These are phyloP conservation scores for Petunia hybrid DNA, from an alignment of 305 asterid species.

Conservation along the genomic window DNA sequence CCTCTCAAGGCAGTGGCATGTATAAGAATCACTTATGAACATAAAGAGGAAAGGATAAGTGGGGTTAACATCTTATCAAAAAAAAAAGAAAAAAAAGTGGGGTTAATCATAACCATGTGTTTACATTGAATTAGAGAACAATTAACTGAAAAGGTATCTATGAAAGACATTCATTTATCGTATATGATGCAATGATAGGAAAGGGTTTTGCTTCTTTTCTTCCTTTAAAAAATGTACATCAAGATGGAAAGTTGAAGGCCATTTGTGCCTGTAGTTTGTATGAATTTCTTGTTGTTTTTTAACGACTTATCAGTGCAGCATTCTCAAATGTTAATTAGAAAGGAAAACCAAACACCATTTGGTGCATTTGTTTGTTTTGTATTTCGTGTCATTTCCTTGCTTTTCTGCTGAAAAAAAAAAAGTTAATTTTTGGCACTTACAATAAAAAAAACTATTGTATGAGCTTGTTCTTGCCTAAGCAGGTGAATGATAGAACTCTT, in stretches of 20 bases:
- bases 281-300: slow-evolving; percentile 64
- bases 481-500: neutral
- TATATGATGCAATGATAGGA: slow-evolving; percentile 22
- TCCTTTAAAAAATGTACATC: neutral
- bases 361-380: too few relatives aligned
- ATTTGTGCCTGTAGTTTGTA: slow-evolving; percentile 32
- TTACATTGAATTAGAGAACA: slow-evolving; percentile 7
- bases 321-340: slow-evolving; percentile 8
- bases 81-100: too few relatives aligned
- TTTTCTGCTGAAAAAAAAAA: neutral
- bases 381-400: neutral
- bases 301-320: slow-evolving; percentile 12
- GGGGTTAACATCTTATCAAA: too few relatives aligned
- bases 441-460: neutral
- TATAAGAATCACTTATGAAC: slow-evolving; percentile 3
- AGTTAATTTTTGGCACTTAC: slow-evolving; percentile 11
- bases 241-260: too few relatives aligned
- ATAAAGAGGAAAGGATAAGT: neutral
- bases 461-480: slow-evolving; percentile 10
- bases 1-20: neutral
- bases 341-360: too few relatives aligned
- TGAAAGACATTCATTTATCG: neutral
- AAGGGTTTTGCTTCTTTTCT: neutral
- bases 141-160: neutral
- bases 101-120: neutral